Percentiles rank a stretch among this genome's conserved stretches.
Conservation (phyloP, 2,329 filamentous ascomycete genomes). For the Neurospora crassa region DNA sequence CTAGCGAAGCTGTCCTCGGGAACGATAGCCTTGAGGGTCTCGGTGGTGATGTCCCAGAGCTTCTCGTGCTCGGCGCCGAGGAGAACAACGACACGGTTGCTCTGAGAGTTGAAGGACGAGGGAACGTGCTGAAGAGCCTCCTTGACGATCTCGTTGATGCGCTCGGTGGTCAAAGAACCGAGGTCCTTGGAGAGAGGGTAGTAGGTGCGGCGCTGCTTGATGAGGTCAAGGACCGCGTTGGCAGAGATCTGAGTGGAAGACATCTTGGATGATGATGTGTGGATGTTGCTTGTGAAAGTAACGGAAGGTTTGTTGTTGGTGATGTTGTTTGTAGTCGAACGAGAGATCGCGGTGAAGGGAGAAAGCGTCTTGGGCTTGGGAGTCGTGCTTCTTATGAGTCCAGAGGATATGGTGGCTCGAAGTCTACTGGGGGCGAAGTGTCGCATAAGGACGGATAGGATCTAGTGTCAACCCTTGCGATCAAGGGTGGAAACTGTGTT, state of each 20-base stretch:
- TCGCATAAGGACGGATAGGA: background rate
- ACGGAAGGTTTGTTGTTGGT: background rate
- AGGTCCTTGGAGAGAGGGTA: constrained; percentile 60
- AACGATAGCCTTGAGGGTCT: constrained; percentile 58
- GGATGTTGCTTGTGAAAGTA: constrained; percentile 10
- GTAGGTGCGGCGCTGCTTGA: constrained; percentile 59
- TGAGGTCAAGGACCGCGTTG: constrained; percentile 49
- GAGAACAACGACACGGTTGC: constrained; percentile 68
- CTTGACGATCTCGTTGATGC: constrained; percentile 56
- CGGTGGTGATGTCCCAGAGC: constrained; percentile 68
- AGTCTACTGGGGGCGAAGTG: background rate
- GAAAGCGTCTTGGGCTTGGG: background rate
- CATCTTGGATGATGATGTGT: constrained; percentile 30
- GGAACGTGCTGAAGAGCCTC: constrained; percentile 60
- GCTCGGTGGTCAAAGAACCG: constrained; percentile 39
- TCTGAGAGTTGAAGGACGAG: constrained; percentile 82
- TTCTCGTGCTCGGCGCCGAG: constrained; percentile 76
- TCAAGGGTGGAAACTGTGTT: background rate
- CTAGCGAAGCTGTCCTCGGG: constrained; percentile 51
- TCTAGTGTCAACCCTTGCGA: background rate
- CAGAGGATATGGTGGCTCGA: background rate
- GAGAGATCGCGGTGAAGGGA: background rate
- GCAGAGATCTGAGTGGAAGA: constrained; percentile 26
- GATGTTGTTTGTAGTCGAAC: background rate
- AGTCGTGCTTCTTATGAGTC: constrained; percentile 1